phyloP scores from a whole-genome alignment of 2,329 filamentous ascomycete species.

The Fusarium tanahbumbuense region DNA sequence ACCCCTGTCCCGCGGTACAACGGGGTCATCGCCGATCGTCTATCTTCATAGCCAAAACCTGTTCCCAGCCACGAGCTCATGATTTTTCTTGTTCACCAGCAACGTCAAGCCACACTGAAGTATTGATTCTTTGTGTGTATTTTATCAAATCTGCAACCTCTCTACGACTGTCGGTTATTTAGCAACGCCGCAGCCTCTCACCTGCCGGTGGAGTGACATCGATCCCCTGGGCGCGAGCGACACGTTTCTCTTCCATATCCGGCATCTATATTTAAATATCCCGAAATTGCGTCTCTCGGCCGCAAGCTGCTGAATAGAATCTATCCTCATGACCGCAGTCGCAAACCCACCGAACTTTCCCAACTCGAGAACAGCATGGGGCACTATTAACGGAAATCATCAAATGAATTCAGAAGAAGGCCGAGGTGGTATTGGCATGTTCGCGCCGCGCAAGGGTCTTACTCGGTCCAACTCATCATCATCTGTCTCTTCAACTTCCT shows the following conservation, averaged over 20 bases:
- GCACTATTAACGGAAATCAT: slow-evolving; percentile 67
- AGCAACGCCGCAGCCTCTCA: slow-evolving; percentile 11
- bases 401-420: slow-evolving; percentile 87
- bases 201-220: slow-evolving; percentile 39
- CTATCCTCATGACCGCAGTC: slow-evolving; percentile 73
- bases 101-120: slow-evolving; percentile 21
- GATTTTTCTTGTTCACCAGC: slow-evolving; percentile 37
- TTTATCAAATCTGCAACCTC: slow-evolving; percentile 9
- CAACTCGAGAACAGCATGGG: slow-evolving; percentile 74
- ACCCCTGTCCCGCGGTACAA: slow-evolving; percentile 16
- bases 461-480: slow-evolving; percentile 93
- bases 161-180: slow-evolving; percentile 7
- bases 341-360: slow-evolving; percentile 73
- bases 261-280: slow-evolving; percentile 28
- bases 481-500: slow-evolving; percentile 86
- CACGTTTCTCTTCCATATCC: slow-evolving; percentile 36
- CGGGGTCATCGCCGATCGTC: slow-evolving; percentile 34
- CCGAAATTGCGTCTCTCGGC: slow-evolving; percentile 40
- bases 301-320: slow-evolving; percentile 32
- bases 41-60: slow-evolving; percentile 38
- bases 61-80: slow-evolving; percentile 40
- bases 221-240: slow-evolving; percentile 36
- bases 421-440: slow-evolving; percentile 73
- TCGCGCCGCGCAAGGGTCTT: slow-evolving; percentile 87
- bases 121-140: slow-evolving; percentile 24